These are phyloP conservation scores for Cryptococcus maquisensis DNA, from an alignment of 1,284 basidiomycete species.

Conservation along the genomic window DNA sequence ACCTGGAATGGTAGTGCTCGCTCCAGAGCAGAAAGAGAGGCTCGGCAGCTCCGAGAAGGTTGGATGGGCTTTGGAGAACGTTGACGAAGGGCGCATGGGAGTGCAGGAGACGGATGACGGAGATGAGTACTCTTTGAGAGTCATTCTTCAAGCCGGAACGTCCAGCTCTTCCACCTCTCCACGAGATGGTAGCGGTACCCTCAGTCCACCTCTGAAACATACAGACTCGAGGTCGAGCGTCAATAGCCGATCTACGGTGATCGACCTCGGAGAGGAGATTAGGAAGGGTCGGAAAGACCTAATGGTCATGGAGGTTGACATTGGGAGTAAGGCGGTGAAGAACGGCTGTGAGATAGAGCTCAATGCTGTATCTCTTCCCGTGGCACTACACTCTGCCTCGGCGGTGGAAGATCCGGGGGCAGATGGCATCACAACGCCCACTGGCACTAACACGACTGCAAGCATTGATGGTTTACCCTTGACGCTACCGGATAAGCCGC, in stretches of 20 bases:
- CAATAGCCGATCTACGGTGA: slow-evolving; percentile 32
- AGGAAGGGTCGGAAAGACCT: slow-evolving; percentile 35
- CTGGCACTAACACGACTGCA: background rate
- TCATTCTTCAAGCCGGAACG: slow-evolving; percentile 33
- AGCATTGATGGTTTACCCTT: slow-evolving; percentile 20
- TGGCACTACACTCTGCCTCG: slow-evolving; percentile 16
- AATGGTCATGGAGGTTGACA: slow-evolving; percentile 35
- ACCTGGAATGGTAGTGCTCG: slow-evolving; percentile 52
- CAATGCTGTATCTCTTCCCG: slow-evolving; percentile 34
- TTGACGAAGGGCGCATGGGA: slow-evolving; percentile 27
- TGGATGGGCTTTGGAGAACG: slow-evolving; percentile 34
- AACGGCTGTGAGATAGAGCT: slow-evolving; percentile 37
- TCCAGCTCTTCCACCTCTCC: slow-evolving; percentile 4
- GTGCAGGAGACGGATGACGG: slow-evolving; percentile 35
- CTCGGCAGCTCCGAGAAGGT: slow-evolving; percentile 9
- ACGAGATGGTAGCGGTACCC: slow-evolving; percentile 8
- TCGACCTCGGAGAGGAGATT: slow-evolving; percentile 41
- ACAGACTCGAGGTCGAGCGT: slow-evolving; percentile 30
- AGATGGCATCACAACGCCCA: background rate
- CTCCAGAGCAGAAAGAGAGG: slow-evolving; percentile 25
- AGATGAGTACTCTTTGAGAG: slow-evolving; percentile 28
- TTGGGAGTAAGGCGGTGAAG: slow-evolving; percentile 30
- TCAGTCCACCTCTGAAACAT: slow-evolving; percentile 28
- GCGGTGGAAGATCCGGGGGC: background rate
- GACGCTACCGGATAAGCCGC: slow-evolving; percentile 18